A percentile compares a stretch with the other conserved stretches of the same genome.
These are phyloP conservation scores for Alliaria petiolata DNA, from an alignment of 345 rosid species.

Conservation along the genomic window DNA sequence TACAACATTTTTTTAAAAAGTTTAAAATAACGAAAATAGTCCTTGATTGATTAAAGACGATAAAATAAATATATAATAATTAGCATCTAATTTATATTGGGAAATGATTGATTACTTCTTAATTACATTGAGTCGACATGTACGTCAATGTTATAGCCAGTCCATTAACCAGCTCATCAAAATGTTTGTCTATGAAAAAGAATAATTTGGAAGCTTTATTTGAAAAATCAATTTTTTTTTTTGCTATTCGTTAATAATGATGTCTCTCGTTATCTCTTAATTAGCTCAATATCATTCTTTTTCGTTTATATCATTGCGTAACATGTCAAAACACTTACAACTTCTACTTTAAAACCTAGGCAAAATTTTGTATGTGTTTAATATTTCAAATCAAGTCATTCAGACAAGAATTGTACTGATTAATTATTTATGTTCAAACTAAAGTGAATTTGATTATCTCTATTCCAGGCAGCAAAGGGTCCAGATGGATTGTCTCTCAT, in stretches of 20 bases:
- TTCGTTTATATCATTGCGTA: background rate
- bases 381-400: background rate
- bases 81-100: background rate
- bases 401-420: background rate
- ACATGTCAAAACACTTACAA: background rate
- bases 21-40: background rate
- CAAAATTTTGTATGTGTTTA: background rate
- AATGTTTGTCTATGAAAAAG: background rate
- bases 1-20: background rate
- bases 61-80: background rate
- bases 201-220: conserved; percentile 1
- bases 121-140: background rate
- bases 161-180: conserved; percentile 23
- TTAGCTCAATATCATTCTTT: background rate
- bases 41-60: conserved; percentile 3
- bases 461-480: too few species aligned
- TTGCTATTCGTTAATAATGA: background rate
- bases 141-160: conserved; percentile 20
- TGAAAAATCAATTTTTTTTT: background rate
- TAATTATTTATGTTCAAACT: background rate
- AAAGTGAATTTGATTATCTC: too few species aligned
- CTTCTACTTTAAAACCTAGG: background rate
- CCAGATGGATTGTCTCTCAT: too few species aligned
- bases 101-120: conserved; percentile 21
- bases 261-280: background rate